phyloP scores from a whole-genome alignment of 2,329 filamentous ascomycete species.

The Ascochyta koolunga region DNA sequence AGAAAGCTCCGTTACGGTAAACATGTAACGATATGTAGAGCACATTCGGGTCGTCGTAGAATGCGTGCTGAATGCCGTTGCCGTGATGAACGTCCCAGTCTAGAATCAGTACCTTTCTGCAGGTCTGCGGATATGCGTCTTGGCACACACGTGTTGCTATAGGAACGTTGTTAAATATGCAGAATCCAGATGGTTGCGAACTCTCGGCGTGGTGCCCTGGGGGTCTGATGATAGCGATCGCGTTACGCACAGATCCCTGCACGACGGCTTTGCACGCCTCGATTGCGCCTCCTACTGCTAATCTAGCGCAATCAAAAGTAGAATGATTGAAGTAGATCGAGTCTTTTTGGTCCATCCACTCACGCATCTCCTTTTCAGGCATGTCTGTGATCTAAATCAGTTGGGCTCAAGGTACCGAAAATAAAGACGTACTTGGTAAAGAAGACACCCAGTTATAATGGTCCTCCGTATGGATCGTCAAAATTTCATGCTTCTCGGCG shows the following conservation, averaged over 20 bases:
- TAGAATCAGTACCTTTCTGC: conserved; percentile 88
- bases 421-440: conserved; percentile 51
- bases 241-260: conserved; percentile 83
- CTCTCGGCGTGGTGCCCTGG: conserved; percentile 95
- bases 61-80: conserved; percentile 95
- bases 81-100: conserved; percentile 86
- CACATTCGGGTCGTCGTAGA: conserved; percentile 92
- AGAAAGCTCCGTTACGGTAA: conserved; percentile 82
- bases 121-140: conserved; percentile 75
- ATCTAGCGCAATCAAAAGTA: conserved; percentile 78
- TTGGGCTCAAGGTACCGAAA: conserved; percentile 3
- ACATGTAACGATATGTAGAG: conserved; percentile 96
- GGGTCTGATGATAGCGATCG: conserved; percentile 91
- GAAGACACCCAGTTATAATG: conserved; percentile 81
- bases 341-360: conserved; percentile 56
- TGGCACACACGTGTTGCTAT: conserved; percentile 91
- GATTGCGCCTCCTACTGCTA: conserved; percentile 91
- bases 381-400: conserved; percentile 39
- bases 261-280: conserved; percentile 95
- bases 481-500: conserved; percentile 80
- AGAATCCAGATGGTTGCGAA: conserved; percentile 88
- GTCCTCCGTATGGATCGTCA: conserved; percentile 74
- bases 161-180: conserved; percentile 96
- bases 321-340: conserved; percentile 70
- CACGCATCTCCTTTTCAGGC: conserved; percentile 66